Base-by-base conservation (phyloP, 164 flowering plant species). In the Vitis riparia region DNA sequence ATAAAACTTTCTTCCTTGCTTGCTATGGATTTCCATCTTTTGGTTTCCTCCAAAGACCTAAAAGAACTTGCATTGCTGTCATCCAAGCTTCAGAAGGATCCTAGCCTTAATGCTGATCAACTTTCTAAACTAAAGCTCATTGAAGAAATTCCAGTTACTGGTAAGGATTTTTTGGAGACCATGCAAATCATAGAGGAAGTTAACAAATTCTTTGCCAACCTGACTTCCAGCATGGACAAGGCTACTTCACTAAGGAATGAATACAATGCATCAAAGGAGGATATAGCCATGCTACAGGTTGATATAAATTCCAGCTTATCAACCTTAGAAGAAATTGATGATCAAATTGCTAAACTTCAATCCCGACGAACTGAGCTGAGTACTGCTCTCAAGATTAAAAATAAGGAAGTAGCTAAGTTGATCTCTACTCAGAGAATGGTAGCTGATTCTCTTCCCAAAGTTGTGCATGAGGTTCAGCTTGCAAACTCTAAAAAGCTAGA, bases 391-490 rank as follows among this genome's bases (percentile, higher is more conserved):
- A 70, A 59, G 23, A 16, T 1, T 19, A 71, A 74, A 50, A 64
- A 66, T 63, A 58, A 15, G 37, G 19, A 23, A 1, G 59, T 58
- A 55, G 37, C 3, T 32, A 68, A 74, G 16, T 5, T 70, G 47
- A 23, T 2, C 48, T 52, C 49, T 14, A 57, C 55, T 17, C 69
- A 67, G 32, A 69, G 19, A 56, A 55, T 15, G 63, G 63, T 67
- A 53, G 71, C 75, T 7, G 66, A 51, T 6, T 32, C 70, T 12
- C 63, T 73, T 37, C 70, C 67, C 14, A 37, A 15, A 11, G 63
- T 78, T 37, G 74, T 69, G n/a, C 62, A 53, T 14, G 73, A 74
- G 32, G 59, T 79, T 69, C 76, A 78, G 76, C 48, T 62, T 11
- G 77, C 73, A 8, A 79, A 75, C 57, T 65, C 76, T 29, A 68